phyloP scores from a whole-genome alignment of 768 basidiomycete species.

The Amanita rimosa region DNA sequence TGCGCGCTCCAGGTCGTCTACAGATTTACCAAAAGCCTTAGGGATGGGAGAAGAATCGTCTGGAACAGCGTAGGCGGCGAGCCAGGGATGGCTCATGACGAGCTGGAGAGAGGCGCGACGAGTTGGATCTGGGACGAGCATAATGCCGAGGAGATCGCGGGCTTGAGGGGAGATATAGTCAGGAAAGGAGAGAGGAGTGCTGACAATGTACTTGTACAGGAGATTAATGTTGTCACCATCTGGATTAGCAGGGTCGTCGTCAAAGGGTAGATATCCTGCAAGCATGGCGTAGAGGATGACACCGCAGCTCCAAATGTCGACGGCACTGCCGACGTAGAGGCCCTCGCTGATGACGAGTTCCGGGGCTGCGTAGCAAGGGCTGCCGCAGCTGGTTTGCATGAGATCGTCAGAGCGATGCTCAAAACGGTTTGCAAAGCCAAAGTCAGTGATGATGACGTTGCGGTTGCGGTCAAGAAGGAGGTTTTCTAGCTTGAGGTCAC shows the following conservation, averaged over 20 bases:
- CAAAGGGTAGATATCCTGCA: constrained; percentile 96
- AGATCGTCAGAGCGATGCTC: constrained; percentile 88
- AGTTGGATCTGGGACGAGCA: constrained; percentile 91
- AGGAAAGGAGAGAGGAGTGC: constrained; percentile 94
- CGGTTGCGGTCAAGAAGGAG: constrained; percentile 92
- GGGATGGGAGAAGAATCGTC: constrained; percentile 14
- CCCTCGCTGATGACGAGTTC: constrained; percentile 98
- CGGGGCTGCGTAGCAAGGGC: constrained; percentile 96
- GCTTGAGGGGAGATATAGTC: constrained; percentile 84
- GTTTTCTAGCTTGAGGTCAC: constrained; percentile 98
- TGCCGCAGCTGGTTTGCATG: constrained; percentile 97
- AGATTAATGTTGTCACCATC: constrained; percentile 99
- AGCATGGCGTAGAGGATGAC: constrained; percentile 97
- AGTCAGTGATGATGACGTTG: constrained; percentile 99
- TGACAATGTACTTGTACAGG: constrained; percentile 97
- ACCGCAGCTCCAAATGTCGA: constrained; percentile 96
- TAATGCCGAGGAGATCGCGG: constrained; percentile 72
- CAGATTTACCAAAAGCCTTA: constrained; percentile 49
- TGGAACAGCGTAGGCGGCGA: constrained; percentile 46
- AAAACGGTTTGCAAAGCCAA: constrained; percentile 97
- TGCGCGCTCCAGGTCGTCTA: constrained; percentile 68
- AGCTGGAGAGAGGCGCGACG: constrained; percentile 62
- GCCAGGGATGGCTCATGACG: constrained; percentile 88
- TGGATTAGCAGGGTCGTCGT: constrained; percentile 97
- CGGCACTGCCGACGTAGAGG: constrained; percentile 91